These are phyloP conservation scores for Biscutella laevigata DNA, from an alignment of 441 rosid species.

Conservation along the genomic window DNA sequence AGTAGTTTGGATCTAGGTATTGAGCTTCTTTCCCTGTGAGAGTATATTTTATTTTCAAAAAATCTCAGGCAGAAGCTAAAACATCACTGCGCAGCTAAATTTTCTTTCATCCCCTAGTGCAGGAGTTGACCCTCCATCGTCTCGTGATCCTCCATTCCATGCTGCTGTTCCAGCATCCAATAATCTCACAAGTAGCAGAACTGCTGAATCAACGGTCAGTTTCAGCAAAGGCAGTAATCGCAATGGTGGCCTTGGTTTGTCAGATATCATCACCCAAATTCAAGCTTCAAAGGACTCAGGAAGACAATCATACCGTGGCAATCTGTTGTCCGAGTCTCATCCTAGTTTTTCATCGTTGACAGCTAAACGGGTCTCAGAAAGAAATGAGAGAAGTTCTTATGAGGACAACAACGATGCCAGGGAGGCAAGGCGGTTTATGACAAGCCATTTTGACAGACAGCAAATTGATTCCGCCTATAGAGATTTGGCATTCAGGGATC, in stretches of 20 bases:
- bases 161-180: constrained; percentile 69
- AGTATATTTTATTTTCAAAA: constrained; percentile 10
- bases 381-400: constrained; percentile 54
- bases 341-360: constrained; percentile 58
- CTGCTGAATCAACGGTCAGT: constrained; percentile 46
- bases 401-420: constrained; percentile 58
- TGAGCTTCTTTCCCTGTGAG: constrained; percentile 30
- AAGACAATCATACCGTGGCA: constrained; percentile 55
- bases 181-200: constrained; percentile 40
- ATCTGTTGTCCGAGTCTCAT: constrained; percentile 46
- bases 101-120: constrained; percentile 76
- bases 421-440: constrained; percentile 54
- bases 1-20: constrained; percentile 99
- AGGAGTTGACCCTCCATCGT: constrained; percentile 99
- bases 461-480: constrained; percentile 47
- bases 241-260: constrained; percentile 80
- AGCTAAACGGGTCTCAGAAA: constrained; percentile 60
- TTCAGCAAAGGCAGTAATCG: constrained; percentile 53
- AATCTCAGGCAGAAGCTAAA: constrained; percentile 14
- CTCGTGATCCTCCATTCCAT: constrained; percentile 93
- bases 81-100: constrained; percentile 49
- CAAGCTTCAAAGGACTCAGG: constrained; percentile 94
- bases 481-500: constrained; percentile 60
- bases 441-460: constrained; percentile 59
- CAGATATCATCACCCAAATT: constrained; percentile 82